Evolutionary conservation across 116 monocot species (phyloP).

Genomic region (Phalaenopsis hybrid): DNA sequence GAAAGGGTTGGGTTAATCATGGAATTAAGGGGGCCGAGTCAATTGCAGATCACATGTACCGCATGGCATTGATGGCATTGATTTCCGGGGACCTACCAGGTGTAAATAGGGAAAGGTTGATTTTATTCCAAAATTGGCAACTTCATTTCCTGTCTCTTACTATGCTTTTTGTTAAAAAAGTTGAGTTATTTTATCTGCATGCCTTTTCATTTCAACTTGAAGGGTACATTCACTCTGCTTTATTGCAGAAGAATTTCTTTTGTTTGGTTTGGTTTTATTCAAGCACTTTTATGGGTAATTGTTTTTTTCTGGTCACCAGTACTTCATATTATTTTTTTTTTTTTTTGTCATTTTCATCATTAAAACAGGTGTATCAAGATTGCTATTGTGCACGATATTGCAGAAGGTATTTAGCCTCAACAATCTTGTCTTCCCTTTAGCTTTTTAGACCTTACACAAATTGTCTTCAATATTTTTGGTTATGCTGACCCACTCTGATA

Average conservation of each 20-base stretch:
- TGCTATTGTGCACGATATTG: constrained; percentile 88
- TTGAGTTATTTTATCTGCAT: neutral
- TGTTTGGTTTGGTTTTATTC: neutral
- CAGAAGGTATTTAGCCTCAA: constrained; percentile 52
- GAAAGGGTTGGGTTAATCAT: constrained; percentile 93
- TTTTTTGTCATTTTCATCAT: constrained; percentile 11
- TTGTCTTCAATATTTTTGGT: neutral
- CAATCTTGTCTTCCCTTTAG: neutral
- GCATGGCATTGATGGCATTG: constrained; percentile 87
- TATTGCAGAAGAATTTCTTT: neutral
- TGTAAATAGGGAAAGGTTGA: constrained; percentile 81
- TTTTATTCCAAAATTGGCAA: neutral
- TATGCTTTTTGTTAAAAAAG: neutral
- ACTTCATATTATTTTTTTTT: neutral
- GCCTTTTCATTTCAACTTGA: neutral
- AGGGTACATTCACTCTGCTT: neutral
- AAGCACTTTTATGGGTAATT: neutral
- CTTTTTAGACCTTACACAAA: neutral
- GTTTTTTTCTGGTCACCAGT: neutral
- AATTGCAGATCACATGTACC: constrained; percentile 98
- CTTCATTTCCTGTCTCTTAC: constrained; percentile 5
- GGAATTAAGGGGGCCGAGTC: constrained; percentile 80
- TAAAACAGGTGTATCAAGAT: constrained; percentile 81
- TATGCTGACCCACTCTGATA: neutral
- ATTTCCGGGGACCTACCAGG: constrained; percentile 63